Conservation (phyloP, 1,284 basidiomycete species). For the Exsudoporus floridanus region DNA sequence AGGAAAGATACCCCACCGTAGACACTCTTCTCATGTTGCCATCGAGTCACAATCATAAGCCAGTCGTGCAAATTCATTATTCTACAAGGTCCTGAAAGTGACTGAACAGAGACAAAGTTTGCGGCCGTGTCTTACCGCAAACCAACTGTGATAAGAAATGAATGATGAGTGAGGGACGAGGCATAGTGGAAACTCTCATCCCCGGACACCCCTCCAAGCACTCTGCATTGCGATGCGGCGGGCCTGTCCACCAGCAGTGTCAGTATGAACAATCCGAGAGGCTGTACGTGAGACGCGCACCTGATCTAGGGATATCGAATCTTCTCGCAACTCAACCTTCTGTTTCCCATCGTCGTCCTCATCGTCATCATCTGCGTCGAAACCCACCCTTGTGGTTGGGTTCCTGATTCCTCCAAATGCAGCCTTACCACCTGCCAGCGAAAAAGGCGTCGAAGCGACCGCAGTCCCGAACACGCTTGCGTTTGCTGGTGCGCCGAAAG, state of each 20-base stretch:
- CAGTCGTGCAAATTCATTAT: constrained; percentile 22
- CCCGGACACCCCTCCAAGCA: constrained; percentile 62
- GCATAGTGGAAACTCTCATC: constrained; percentile 31
- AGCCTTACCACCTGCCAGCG: constrained; percentile 74
- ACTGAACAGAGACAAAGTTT: constrained; percentile 12
- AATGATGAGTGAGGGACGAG: constrained; percentile 1
- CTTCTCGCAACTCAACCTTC: constrained; percentile 71
- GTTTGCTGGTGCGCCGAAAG: constrained; percentile 78
- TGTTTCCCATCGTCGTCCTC: constrained; percentile 67
- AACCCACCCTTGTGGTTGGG: constrained; percentile 39
- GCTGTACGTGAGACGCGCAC: constrained; percentile 44
- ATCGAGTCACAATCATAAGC: constrained; percentile 7
- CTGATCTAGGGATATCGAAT: constrained; percentile 86
- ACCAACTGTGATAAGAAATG: constrained; percentile 10
- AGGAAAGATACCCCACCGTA: constrained; percentile 19
- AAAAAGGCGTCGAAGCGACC: constrained; percentile 75
- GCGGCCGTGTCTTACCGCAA: constrained; percentile 6
- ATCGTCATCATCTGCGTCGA: constrained; percentile 65
- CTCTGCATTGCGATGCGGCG: constrained; percentile 73
- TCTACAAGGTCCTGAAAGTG: constrained; percentile 32
- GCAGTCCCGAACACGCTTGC: constrained; percentile 79
- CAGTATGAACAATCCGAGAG: constrained; percentile 1
- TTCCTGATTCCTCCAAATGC: constrained; percentile 72
- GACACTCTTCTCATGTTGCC: neutral
- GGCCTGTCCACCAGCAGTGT: constrained; percentile 43